Base-by-base conservation (phyloP, 108 stramenopile species). In the Nitzschia sp. region DNA sequence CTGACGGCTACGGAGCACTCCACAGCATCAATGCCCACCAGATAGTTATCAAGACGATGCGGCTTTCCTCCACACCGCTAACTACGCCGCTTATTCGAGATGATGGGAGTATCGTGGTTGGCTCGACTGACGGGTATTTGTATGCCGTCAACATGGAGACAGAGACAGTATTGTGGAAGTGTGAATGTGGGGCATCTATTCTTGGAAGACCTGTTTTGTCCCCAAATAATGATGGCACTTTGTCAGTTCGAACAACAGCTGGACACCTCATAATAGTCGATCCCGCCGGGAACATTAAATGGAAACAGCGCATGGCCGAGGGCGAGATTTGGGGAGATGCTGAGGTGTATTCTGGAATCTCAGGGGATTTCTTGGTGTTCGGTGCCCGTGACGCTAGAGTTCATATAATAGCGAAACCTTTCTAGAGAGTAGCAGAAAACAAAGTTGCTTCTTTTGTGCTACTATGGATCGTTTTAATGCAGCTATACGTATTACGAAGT, bases 301-400 rank as follows among this genome's bases (percentile, higher is more conserved):
- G 66, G 58, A 52, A 32, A 13, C 35, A 61, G 30, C 53, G 72
- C 6, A 19, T 61, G 9, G 1, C 36, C 28, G 9, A 1, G 13
- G 73, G 30, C 6, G 73, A 75, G 34, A 68, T 68, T 68, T 75
- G 73, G 73, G 57, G 68, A 1, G 52, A 59, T 41, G 8, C 55
- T n/a, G 56, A 47, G 1, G 19, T 26, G 13, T 3, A 19, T 28
- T 50, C 19, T n/a, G 19, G 8, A 17, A 5, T 21, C 6, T 57
- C 28, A 27, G 29, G 3, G 4, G 55, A n/a, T 57, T 57, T 8
- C 5, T 3, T 72, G 3, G 62, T 45, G 6, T 58, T 75, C 38
- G 73, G 73, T 36, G 73, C 66, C 5, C 33, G 73, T 28, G 73
- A 75, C 61, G 69, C 73, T 26, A 48, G 60, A 17, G 23, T 75